A percentile compares a stretch with the other conserved stretches of the same genome.
Evolutionary conservation across 768 basidiomycete species (phyloP).

Genomic region (Termitomyces sp.): DNA sequence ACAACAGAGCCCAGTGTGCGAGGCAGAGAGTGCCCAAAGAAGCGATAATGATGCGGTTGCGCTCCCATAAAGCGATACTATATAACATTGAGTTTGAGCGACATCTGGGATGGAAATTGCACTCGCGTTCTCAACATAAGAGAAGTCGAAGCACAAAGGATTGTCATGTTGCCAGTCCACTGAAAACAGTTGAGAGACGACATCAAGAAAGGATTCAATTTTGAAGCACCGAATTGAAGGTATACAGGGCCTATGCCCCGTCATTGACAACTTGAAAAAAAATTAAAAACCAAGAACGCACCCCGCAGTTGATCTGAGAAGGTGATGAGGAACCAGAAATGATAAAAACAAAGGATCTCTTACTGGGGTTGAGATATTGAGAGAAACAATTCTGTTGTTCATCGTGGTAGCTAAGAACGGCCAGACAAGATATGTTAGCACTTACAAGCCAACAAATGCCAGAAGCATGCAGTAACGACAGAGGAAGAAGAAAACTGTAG

Average conservation of each 20-base stretch:
- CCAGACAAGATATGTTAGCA: conserved; percentile 3
- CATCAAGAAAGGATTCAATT: not conserved
- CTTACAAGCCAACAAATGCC: conserved; percentile 62
- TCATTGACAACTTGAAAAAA: not conserved
- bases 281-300: conserved; percentile 27
- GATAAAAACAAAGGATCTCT: conserved; percentile 1
- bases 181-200: conserved; percentile 21
- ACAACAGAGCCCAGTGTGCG: conserved; percentile 65
- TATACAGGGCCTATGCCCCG: conserved; percentile 50
- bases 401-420: not conserved
- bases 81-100: conserved; percentile 3
- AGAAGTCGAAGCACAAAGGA: conserved; percentile 63
- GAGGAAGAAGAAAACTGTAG: conserved; percentile 59
- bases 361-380: conserved; percentile 49
- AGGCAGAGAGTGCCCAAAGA: conserved; percentile 53
- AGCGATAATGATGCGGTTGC: conserved; percentile 45
- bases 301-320: conserved; percentile 56
- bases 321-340: conserved; percentile 13
- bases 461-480: conserved; percentile 73
- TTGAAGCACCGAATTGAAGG: conserved; percentile 59
- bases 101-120: not conserved
- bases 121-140: conserved; percentile 69
- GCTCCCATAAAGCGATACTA: conserved; percentile 72
- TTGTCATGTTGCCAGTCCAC: conserved; percentile 65
- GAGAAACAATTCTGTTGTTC: conserved; percentile 50